A percentile compares a stretch with the other conserved stretches of the same genome.
Conservation (phyloP, 768 basidiomycete genomes). For the Lactifluus rugatus region DNA sequence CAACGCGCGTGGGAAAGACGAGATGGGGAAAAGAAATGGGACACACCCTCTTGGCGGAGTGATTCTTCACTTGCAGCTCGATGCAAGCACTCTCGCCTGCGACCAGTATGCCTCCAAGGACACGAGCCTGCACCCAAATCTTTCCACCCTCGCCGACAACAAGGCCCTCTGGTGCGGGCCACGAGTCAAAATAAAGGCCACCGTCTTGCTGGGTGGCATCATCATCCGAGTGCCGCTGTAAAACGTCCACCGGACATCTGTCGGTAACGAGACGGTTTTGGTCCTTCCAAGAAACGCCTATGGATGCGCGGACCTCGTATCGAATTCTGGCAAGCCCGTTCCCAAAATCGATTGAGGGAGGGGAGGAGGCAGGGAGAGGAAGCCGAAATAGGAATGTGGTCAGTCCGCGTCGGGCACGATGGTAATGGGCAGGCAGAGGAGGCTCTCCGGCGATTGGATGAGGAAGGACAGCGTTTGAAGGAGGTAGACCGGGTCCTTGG, state of each 20-base stretch:
- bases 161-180: constrained; percentile 44
- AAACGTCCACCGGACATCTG: constrained; percentile 50
- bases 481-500: constrained; percentile 73
- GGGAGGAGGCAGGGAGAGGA: constrained; percentile 55
- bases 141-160: constrained; percentile 71
- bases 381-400: constrained; percentile 79
- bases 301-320: constrained; percentile 67
- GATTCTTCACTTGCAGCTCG: constrained; percentile 74
- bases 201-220: constrained; percentile 24
- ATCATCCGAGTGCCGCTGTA: constrained; percentile 32
- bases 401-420: constrained; percentile 63
- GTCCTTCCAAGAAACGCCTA: constrained; percentile 66
- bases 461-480: constrained; percentile 72
- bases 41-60: constrained; percentile 66
- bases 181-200: constrained; percentile 13
- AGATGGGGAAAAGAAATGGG: background rate
- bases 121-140: constrained; percentile 61
- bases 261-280: constrained; percentile 60
- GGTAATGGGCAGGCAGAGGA: constrained; percentile 52
- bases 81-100: constrained; percentile 64
- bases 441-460: constrained; percentile 50
- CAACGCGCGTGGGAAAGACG: background rate
- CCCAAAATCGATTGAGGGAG: constrained; percentile 64
- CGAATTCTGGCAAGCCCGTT: constrained; percentile 55
- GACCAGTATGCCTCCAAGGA: constrained; percentile 53